Evolutionary conservation across 352 stramenopile species (phyloP), one percentile per base, ranked within the genome.

Genomic region (Phytophthora aleatoria): DNA sequence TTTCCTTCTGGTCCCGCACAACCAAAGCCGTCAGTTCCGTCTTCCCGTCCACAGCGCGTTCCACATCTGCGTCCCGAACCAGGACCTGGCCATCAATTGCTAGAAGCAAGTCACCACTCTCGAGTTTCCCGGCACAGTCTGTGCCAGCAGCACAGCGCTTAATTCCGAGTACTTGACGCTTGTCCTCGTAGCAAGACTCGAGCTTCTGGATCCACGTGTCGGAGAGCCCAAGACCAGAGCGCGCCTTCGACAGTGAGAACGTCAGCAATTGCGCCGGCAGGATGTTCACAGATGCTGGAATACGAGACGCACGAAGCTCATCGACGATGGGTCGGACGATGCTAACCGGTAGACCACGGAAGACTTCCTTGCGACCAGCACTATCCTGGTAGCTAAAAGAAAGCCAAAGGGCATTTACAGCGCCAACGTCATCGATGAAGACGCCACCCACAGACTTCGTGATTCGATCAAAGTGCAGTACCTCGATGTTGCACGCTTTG

Each of bases 341-440:
- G 36, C 76, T 77, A 4, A 92, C 74, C 5, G 79, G 75, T 7
- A 96, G 61, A 8, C 89, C 89, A 43, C 87, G 77, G 64, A 95
- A 97, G 6, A 92, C 85, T 71, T 97, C 87, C 56, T 94, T 95
- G 3, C 85, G 68, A 15, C 84, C 85, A 31, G 71, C 68, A 15
- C 71, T 79, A 26, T 95, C 87, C 50, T 95, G 86, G 64, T 96
- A 95, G 55, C 82, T 93, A 61, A 96, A 96, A 2, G 85, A 95
- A 15, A 92, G 69, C 87, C 89, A 96, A 8, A 96, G 71, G 1
- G 86, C 87, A 48, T 80, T 92, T 2, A 96, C 86, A 26, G 74
- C 60, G 4, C 87, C 88, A n/a, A 67, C 48, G 1, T 82, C 75
- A 51, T 96, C 71, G 61, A 95, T 91, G 41, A 96, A 93, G 7